Conservation (phyloP, 371 early-diverging fungal species). For the Saksenaea oblongispora region DNA sequence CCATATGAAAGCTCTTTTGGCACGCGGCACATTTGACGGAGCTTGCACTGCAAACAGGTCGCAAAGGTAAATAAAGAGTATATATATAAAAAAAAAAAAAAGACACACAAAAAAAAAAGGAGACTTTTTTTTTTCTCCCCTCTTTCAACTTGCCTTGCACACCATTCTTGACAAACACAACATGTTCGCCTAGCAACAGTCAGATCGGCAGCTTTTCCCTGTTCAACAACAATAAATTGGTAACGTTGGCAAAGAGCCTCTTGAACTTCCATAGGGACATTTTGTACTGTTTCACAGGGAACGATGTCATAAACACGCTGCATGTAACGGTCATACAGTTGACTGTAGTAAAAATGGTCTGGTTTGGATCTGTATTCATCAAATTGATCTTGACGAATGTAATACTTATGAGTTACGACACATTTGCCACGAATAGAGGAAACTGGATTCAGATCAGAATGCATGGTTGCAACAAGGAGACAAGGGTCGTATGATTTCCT, state of each 20-base stretch:
- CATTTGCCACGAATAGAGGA: conserved; percentile 83
- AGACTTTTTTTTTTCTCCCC: neutral
- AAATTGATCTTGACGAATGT: conserved; percentile 59
- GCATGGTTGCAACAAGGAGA: conserved; percentile 85
- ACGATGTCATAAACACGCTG: conserved; percentile 86
- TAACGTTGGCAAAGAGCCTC: conserved; percentile 68
- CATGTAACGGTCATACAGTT: conserved; percentile 87
- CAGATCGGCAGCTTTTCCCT: conserved; percentile 75
- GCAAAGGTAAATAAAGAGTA: conserved; percentile 5
- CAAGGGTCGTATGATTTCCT: conserved; percentile 73
- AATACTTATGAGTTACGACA: conserved; percentile 66
- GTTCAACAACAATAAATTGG: conserved; percentile 82
- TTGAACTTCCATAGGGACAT: conserved; percentile 74
- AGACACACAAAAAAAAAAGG: neutral
- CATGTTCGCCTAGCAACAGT: conserved; percentile 74
- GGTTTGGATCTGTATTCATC: conserved; percentile 57
- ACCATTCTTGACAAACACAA: conserved; percentile 78
- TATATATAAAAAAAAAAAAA: too few species aligned
- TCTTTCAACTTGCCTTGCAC: conserved; percentile 51
- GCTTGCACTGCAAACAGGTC: conserved; percentile 27
- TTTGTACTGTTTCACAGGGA: conserved; percentile 75
- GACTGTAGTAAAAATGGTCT: conserved; percentile 83
- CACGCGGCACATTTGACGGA: conserved; percentile 74
- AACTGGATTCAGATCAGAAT: conserved; percentile 84
- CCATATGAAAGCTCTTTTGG: conserved; percentile 74